phyloP scores from a whole-genome alignment of 2,329 filamentous ascomycete genomes.

The Purpureocillium takamizusanense region DNA sequence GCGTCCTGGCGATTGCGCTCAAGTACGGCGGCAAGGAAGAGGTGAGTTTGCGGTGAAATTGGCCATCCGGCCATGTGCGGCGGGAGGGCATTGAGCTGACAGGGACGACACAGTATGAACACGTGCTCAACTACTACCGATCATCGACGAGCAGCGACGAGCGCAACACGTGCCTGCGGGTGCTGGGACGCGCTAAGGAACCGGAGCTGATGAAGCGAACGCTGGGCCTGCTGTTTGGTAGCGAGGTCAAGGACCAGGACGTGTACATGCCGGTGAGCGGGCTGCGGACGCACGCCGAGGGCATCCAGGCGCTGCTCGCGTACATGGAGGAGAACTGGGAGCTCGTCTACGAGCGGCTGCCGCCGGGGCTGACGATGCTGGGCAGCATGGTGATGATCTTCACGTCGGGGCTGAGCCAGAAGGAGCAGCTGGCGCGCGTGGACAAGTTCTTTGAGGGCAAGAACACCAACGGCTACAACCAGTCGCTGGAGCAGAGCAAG shows the following conservation, averaged over 20 bases:
- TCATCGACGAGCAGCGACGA: constrained; percentile 65
- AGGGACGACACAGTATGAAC: constrained; percentile 52
- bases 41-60: constrained; percentile 30
- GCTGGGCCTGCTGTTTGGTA: constrained; percentile 63
- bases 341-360: constrained; percentile 69
- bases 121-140: constrained; percentile 66
- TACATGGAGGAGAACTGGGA: constrained; percentile 90
- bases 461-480: constrained; percentile 78
- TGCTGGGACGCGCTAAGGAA: constrained; percentile 68
- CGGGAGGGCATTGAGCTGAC: background rate
- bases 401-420: constrained; percentile 69
- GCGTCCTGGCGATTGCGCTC: constrained; percentile 77
- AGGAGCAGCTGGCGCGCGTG: constrained; percentile 66
- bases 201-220: constrained; percentile 76
- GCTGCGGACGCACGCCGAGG: constrained; percentile 66
- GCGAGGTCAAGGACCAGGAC: constrained; percentile 88
- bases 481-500: constrained; percentile 79
- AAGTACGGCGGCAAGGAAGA: constrained; percentile 80
- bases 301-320: constrained; percentile 69
- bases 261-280: constrained; percentile 82
- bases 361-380: constrained; percentile 79
- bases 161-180: constrained; percentile 82
- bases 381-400: constrained; percentile 76
- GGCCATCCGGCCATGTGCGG: background rate
- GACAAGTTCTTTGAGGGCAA: constrained; percentile 73